Percentiles rank a stretch among this genome's conserved stretches.
These are phyloP conservation scores for Suillus variegatus DNA, from an alignment of 768 basidiomycete genomes.

Conservation along the genomic window DNA sequence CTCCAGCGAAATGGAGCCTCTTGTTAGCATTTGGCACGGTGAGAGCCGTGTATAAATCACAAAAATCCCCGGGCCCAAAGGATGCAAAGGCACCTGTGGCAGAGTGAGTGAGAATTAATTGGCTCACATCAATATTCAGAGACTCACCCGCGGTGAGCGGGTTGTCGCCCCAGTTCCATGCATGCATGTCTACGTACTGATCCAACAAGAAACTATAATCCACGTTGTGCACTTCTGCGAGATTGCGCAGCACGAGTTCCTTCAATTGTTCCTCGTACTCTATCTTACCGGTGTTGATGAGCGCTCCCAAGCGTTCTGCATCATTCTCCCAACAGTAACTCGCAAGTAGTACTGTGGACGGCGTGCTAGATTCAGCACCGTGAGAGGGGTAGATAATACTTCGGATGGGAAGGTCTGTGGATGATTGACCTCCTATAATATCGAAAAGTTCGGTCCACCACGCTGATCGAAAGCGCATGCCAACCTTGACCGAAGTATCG, in stretches of 20 bases:
- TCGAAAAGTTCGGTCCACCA: slow-evolving; percentile 44
- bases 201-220: slow-evolving; percentile 22
- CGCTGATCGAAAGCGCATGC: slow-evolving; percentile 39
- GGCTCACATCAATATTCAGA: neutral
- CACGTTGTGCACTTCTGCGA: slow-evolving; percentile 19
- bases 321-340: slow-evolving; percentile 44
- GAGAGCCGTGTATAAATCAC: slow-evolving; percentile 31
- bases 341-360: slow-evolving; percentile 36
- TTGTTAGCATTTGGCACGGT: slow-evolving; percentile 32
- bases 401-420: slow-evolving; percentile 42
- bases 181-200: slow-evolving; percentile 23
- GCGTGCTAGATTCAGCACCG: slow-evolving; percentile 22
- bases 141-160: slow-evolving; percentile 33
- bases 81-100: slow-evolving; percentile 38
- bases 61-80: slow-evolving; percentile 42
- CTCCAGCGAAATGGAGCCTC: slow-evolving; percentile 37
- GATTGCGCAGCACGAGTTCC: slow-evolving; percentile 25
- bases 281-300: slow-evolving; percentile 21
- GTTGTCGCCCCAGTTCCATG: slow-evolving; percentile 38
- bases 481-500: slow-evolving; percentile 42
- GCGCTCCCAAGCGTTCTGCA: slow-evolving; percentile 36
- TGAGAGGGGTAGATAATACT: slow-evolving; percentile 47
- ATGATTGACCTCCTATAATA: slow-evolving; percentile 42
- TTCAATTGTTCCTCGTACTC: slow-evolving; percentile 18
- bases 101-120: neutral